Percentiles rank a stretch among this genome's conserved stretches.
Conservation (phyloP, 768 basidiomycete genomes). For the Hygrocybe punicea region DNA sequence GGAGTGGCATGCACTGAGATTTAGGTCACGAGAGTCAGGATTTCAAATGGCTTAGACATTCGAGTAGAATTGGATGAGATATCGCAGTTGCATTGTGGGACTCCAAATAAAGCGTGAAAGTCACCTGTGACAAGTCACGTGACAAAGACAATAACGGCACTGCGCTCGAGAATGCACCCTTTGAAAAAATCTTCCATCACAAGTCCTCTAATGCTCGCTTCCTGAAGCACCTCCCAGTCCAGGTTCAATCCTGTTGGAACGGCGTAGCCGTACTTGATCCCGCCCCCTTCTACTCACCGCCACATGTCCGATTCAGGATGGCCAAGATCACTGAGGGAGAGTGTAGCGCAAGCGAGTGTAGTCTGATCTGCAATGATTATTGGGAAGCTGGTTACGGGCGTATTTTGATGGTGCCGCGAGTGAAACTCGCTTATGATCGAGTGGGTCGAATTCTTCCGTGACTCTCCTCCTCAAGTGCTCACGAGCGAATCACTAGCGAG, state of each 20-base stretch:
- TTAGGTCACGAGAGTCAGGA: too few species aligned
- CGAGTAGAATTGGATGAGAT: too few species aligned
- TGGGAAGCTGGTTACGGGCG: constrained; percentile 95
- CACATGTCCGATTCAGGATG: constrained; percentile 95
- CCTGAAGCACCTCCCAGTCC: constrained; percentile 88
- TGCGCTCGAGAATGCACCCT: constrained; percentile 95
- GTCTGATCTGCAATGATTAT: constrained; percentile 97
- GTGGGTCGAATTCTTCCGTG: constrained; percentile 41
- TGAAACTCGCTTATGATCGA: constrained; percentile 93
- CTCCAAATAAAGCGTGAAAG: too few species aligned
- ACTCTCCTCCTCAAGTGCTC: background rate
- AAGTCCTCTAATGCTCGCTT: constrained; percentile 71
- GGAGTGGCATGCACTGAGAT: too few species aligned
- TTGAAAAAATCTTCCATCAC: constrained; percentile 92
- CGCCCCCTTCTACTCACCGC: constrained; percentile 88
- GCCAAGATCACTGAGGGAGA: constrained; percentile 83
- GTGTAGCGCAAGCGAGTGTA: constrained; percentile 94
- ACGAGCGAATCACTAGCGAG: constrained; percentile 53
- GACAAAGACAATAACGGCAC: constrained; percentile 99
- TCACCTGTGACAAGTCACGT: too few species aligned
- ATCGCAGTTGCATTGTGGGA: too few species aligned
- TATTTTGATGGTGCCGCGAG: constrained; percentile 96
- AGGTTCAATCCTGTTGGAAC: constrained; percentile 99
- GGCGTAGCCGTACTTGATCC: constrained; percentile 95
- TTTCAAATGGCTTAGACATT: too few species aligned